Evolutionary conservation across 345 rosid species (phyloP), one percentile per base, ranked within the genome.

Genomic region (Populus alba): DNA sequence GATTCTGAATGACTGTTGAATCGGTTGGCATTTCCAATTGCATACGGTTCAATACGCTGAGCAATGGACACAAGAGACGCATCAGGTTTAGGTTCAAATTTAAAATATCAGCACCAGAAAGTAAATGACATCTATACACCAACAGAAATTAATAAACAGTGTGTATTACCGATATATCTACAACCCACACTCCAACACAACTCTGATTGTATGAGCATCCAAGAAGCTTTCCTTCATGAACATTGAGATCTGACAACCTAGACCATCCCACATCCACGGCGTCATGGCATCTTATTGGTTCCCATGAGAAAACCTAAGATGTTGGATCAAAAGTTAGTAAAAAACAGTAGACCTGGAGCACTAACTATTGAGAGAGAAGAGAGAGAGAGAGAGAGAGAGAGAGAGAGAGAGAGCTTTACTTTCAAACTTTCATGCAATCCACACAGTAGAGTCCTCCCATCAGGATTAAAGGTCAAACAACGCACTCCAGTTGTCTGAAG

Each of bases 231-330:
- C 97, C 99, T 84, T 94, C 98, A 37, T 93, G 94, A 80, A 96
- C 90, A 89, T 90, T 92, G 82, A 96, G 94, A 87, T 96, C 99
- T 37, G 94, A 91, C 90, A 94, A 85, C 85, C 79, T 94, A 76
- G 99, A 94, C 99, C 99, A 96, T 82, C 99, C 99, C 86, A 96
- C 98, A 86, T 96, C 99, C 83, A 94, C 97, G 43, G 88, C 80
- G 82, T 92, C 96, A 81, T 94, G 97, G 80, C 97, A 90, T 82
- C 90, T 80, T 78, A 94, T 89, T 31, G 99, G 99, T 83, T 96
- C 99, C 99, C 99, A 96, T 0, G 99, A 92, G 85, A 92, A 89
- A 79, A 94, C 93, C 99, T 96, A 78, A 49, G 45, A 81, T 74
- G 84, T 41, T 76, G 49, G 72, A 71, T 16, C 65, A 57, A 63